Conservation (phyloP, 352 stramenopile genomes). For the Globisporangium irregulare region DNA sequence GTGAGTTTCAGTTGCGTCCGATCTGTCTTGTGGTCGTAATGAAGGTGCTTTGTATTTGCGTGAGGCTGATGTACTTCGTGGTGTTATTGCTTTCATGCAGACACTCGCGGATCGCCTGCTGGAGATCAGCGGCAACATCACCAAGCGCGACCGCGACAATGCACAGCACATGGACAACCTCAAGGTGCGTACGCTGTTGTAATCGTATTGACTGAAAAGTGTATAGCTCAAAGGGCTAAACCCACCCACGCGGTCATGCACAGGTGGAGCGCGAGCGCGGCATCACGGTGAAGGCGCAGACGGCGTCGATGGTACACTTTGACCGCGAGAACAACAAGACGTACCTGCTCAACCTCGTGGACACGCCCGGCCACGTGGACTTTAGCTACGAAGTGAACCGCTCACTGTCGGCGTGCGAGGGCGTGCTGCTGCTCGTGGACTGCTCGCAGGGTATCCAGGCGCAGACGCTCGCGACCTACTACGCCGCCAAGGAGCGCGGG, state of each 20-base stretch:
- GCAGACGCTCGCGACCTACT: conserved; percentile 97
- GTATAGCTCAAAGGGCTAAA: neutral
- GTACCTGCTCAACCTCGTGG: conserved; percentile 97
- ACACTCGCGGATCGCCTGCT: conserved; percentile 90
- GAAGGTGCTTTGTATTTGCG: neutral
- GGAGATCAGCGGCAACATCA: conserved; percentile 89
- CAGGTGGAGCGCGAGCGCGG: conserved; percentile 96
- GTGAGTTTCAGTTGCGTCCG: conserved; percentile 26
- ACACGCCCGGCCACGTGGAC: conserved; percentile 97
- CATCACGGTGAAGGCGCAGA: conserved; percentile 99
- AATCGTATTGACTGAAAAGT: neutral
- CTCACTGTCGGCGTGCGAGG: conserved; percentile 95
- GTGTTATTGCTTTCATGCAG: conserved; percentile 23
- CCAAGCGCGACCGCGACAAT: conserved; percentile 75
- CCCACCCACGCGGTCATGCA: neutral
- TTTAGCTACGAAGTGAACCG: conserved; percentile 98
- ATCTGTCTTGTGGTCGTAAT: neutral
- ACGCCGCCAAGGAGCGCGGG: conserved; percentile 94
- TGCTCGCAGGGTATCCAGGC: conserved; percentile 97
- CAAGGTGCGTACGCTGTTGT: conserved; percentile 32
- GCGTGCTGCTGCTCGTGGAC: conserved; percentile 97
- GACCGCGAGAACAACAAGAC: conserved; percentile 47
- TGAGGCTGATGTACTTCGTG: neutral
- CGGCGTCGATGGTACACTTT: conserved; percentile 94
- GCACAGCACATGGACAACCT: conserved; percentile 92